Conservation (phyloP, 2,329 filamentous ascomycete species). For the Colletotrichum kahawae region DNA sequence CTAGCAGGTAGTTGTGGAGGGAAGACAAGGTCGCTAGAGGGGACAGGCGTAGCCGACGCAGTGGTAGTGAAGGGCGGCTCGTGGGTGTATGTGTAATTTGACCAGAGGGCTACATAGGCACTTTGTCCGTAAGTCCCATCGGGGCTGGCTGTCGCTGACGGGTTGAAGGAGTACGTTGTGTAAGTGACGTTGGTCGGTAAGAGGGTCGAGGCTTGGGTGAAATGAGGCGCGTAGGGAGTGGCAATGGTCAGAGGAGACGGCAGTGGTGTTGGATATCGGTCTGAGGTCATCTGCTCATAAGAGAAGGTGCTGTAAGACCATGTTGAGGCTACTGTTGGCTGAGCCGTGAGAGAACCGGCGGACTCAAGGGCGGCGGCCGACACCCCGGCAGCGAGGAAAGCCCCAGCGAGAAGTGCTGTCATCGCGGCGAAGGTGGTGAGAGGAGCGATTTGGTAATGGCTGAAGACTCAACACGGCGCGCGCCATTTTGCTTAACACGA, state of each 20-base stretch:
- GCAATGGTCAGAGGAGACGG: background rate
- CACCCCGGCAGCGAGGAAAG: background rate
- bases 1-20: slow-evolving; percentile 47
- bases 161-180: background rate
- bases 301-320: slow-evolving; percentile 4
- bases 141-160: background rate
- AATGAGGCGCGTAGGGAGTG: background rate
- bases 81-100: slow-evolving; percentile 43
- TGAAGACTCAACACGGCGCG: background rate
- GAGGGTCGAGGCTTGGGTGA: background rate
- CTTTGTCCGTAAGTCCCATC: slow-evolving; percentile 35
- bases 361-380: background rate
- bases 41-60: slow-evolving; percentile 58
- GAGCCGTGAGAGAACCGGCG: background rate
- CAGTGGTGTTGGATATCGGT: background rate
- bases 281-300: background rate
- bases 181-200: background rate
- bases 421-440: background rate
- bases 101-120: slow-evolving; percentile 37
- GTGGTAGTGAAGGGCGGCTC: slow-evolving; percentile 51
- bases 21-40: slow-evolving; percentile 50
- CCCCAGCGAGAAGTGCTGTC: background rate
- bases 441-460: background rate
- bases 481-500: background rate
- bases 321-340: background rate